Evolutionary conservation across 768 basidiomycete species (phyloP), one percentile per base, ranked within the genome.

Genomic region (Lactarius psammicola): DNA sequence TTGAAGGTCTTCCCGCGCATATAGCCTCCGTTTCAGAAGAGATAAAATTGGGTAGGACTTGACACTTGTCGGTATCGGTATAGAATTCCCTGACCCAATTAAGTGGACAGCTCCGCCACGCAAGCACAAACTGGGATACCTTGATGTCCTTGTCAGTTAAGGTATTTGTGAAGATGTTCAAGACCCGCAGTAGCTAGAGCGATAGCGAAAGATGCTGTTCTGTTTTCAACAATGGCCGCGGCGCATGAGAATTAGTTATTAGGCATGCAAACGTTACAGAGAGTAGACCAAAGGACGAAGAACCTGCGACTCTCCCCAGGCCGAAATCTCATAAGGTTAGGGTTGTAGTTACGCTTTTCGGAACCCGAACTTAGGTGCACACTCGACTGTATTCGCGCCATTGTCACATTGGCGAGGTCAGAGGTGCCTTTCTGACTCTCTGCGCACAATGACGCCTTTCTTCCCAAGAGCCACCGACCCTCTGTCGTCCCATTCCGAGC

Each of bases 91-190:
- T 83, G 15, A n/a, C 18, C 60, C 26, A 26, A 46, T 36, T 69
- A 40, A 63, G 44, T 6, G 4, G 36, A 30, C 15, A 44, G n/a
- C 6, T 36, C 17, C 17, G 54, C 18, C 34, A 26, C 30, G 11
- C 9, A 23, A 26, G 20, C 3, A 28, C 28, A 6, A 38, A 70
- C 20, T 8, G 30, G 26, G 36, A 56, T 65, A 84, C 86, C 74
- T 83, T 82, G 13, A 80, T 78, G 36, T 89, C 89, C 87, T 90
- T 89, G 70, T 90, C 89, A 2, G 87, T 87, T 30, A 88, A 86
- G 0, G 88, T 88, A 65, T 83, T 85, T 0, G 88, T 86, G 72
- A 84, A 90, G 54, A 90, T 82, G 5, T 11, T 89, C 89, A 30
- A 87, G 76, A 66, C 86, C 87, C 10, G 86, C 81, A 0, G 84